Evolutionary conservation across 192 early-diverging fungal species (phyloP), one percentile per base, ranked within the genome.

Genomic region (Thamnidium elegans): DNA sequence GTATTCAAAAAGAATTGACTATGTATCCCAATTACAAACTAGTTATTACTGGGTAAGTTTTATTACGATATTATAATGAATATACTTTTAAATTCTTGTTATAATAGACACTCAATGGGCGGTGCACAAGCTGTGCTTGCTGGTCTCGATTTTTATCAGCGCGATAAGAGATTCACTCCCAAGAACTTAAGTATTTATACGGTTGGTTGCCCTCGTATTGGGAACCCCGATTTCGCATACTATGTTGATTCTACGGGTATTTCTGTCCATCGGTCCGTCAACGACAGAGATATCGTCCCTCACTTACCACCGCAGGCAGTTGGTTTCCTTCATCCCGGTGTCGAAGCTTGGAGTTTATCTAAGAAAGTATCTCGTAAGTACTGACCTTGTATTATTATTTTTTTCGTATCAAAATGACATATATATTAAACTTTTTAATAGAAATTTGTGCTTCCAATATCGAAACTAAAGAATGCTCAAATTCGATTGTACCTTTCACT

Each of bases 111-210:
- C 32, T 69, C 67, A 0, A 58, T 74, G 42, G 73, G 73, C 15
- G 73, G 58, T 65, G 67, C 72, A 11, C 15, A 58, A 6, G 66
- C 72, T 30, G 30, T 58, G 5, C 23, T 74, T 23, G 58, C 66
- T 46, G 59, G 48, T 13, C 34, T 74, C 45, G 73, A 74, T 56
- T 51, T 74, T 15, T 68, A 65, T 42, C 59, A 66, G 13, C 65
- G 65, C 2, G 45, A 62, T 8, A 2, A n/a, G 7, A 23, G 50
- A 6, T 36, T 72, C 11, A 66, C 20, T 17, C 43, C 50, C 13
- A n/a, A 20, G 7, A 72, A 72, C 13, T 13, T 72, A 15, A 32
- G 9, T 21, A 47, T 66, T 10, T 67, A 58, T 15, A 72, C 70
- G 3, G 9, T 9, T 39, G 36, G 61, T 52, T 46, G 48, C 11